Evolutionary conservation across 192 early-diverging fungal genomes (phyloP), one percentile per base, ranked within the genome.

Genomic region (Rhizophagus prolifer): DNA sequence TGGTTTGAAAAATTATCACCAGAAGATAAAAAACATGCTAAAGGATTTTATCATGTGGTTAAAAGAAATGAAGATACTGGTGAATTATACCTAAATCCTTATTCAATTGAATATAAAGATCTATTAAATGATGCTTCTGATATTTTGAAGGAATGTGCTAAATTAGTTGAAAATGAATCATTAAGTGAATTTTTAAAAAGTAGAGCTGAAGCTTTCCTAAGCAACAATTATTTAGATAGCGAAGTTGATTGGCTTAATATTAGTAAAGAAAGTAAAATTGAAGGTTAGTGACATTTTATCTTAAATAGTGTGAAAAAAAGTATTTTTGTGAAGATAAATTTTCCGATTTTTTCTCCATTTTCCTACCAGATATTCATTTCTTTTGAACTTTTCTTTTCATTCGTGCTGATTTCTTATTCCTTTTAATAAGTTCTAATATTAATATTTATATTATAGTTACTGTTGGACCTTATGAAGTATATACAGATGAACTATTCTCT

Each of bases 211-310:
- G 83, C 90, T 23, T 90, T 94, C 62, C 71, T 80, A 58, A 85
- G 76, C 78, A 92, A 94, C 74, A 73, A 84, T 21, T 92, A 94
- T 70, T 77, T 91, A 41, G 82, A 88, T 8, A 91, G 90, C 9
- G 91, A 94, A 75, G 80, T 92, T 1, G 83, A 88, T 38, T 94
- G 92, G 92, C 82, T 94, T 26, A 81, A 81, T 21, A 88, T 94
- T 64, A 87, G 82, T 75, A 89, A 88, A 50, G 79, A 80, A 6
- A 89, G 89, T 66, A 30, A 19, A 66, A 16, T 66, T 19, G 65
- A 66, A 66, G 19, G 65, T 66, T 30, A n/a, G 31, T 16, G 23
- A 16, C 28, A 16, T 61, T 36, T 36, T 0, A 36, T 36, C 36
- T 36, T 38, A 38, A 38, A 38, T 8, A 6, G 36, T 38, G 36